These are phyloP conservation scores for Beauveria australis DNA, from an alignment of 2,329 filamentous ascomycete genomes.

Conservation along the genomic window DNA sequence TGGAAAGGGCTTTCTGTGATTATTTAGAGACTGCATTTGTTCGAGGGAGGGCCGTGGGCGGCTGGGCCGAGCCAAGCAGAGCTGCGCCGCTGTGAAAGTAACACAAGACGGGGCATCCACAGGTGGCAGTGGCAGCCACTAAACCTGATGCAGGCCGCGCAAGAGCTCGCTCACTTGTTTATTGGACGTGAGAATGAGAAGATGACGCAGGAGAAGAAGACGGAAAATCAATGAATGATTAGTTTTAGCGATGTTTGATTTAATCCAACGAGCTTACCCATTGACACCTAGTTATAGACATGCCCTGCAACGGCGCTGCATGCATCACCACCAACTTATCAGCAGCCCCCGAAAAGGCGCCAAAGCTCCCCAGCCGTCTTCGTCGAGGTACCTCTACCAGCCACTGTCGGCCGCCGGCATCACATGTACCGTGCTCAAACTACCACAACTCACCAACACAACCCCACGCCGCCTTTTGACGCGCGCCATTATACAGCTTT, in stretches of 20 bases:
- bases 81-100: not conserved
- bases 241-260: not conserved
- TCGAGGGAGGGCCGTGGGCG: not conserved
- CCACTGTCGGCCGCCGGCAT: not conserved
- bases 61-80: not conserved
- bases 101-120: not conserved
- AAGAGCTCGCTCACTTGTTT: not conserved
- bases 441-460: slow-evolving; percentile 7
- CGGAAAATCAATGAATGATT: not conserved
- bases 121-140: not conserved
- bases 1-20: not conserved
- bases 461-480: slow-evolving; percentile 11
- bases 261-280: no score
- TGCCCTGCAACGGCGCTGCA: not conserved
- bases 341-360: not conserved
- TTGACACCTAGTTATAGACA: not conserved
- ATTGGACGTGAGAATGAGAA: not conserved
- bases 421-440: not conserved
- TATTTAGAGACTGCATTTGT: no score
- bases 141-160: slow-evolving; percentile 1
- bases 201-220: not conserved
- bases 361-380: not conserved
- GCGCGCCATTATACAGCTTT: slow-evolving; percentile 11
- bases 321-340: not conserved
- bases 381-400: not conserved